Base-by-base conservation (phyloP, 495 filamentous ascomycete species). In the Penicillium riverlandense region DNA sequence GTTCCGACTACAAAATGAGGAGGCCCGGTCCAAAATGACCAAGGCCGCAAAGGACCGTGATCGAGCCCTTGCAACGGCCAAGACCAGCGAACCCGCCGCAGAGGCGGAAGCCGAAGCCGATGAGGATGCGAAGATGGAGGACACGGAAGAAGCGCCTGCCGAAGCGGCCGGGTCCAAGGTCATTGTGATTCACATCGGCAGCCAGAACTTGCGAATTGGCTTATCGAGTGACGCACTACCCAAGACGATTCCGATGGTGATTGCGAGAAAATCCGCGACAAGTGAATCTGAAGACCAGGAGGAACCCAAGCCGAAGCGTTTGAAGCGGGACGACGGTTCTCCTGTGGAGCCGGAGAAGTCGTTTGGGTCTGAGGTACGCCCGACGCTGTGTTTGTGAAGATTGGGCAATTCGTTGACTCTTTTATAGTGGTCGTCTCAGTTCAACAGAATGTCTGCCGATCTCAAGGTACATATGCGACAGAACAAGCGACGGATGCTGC, bases 181-280 rank as follows among this genome's bases (percentile, higher is more conserved):
- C 42, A 90, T 98, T 57, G 85, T 97, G 30, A 87, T 98, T 43
- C 92, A 98, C 59, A 78, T 91, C n/a, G 92, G 92, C n/a, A 96
- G 90, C 57, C 92, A 98, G 67, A 97, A 97, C 46, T 63, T 97
- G 42, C 76, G 92, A 29, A 88, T 98, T 48, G 92, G 92, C 0
- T 75, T 96, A 38, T 87, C 91, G 6, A 96, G 86, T 56, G 92
- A 98, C 71, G 92, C 90, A 14, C 65, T 98, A 29, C 92, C 92
- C 0, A 95, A 90, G 65, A 91, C 86, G 2, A 75, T 97, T 28
- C 94, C 94, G 5, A 97, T 95, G 86, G 80, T 85, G 0, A 86
- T 96, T 54, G 92, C 90, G 9, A 79, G 84, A 43, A 86, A 80
- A 54, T 84, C 83, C 51, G 57, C 67, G 13, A 76, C 78, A 41